Base-by-base conservation (phyloP, 164 flowering plant genomes). In the Kalanchoe fedtschenkoi region DNA sequence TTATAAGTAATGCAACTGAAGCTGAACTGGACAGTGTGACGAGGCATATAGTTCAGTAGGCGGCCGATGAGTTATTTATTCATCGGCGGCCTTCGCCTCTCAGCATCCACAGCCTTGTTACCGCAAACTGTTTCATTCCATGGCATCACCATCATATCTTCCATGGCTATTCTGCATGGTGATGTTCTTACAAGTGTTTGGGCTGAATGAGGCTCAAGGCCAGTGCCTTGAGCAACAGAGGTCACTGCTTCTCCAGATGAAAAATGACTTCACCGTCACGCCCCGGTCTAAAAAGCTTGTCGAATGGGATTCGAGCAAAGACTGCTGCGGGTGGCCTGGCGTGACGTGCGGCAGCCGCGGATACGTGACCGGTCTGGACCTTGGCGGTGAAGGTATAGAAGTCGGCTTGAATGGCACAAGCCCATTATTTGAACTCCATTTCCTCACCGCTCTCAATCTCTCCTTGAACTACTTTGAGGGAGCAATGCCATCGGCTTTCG, bases 341-440 rank as follows among this genome's bases (percentile, higher is more conserved):
- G 62, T 65, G 26, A 53, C 17, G 17, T 68, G 59, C 34, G 62
- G 62, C 32, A 8, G 3, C 4, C 21, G 16, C 7, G 69, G 70
- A 13, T 65, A 26, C 21, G 70, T 71, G 24, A 62, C 38, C 1
- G 66, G 51, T 24, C 62, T 75, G 11, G 75, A 75, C 17, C 58
- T 71, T 19, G 26, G 56, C 43, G 16, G 14, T 14, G 65, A 63
- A 35, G 13, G 29, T 4, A 71, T 71, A 42, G 19, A 58, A 7
- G 56, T 33, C 5, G 67, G 57, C 10, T 1, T 69, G 2, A 21
- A 61, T 13, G 28, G 19, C 30, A 32, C 72, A 28, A 70, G 69
- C 35, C 34, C 34, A 22, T 62, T 75, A 5, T 75, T 75, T 42
- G 22, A 39, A 17, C 59, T 75, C 15, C 24, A 53, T 26, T 28